phyloP scores from a whole-genome alignment of 345 rosid genomes.

The Gossypium raimondii region DNA sequence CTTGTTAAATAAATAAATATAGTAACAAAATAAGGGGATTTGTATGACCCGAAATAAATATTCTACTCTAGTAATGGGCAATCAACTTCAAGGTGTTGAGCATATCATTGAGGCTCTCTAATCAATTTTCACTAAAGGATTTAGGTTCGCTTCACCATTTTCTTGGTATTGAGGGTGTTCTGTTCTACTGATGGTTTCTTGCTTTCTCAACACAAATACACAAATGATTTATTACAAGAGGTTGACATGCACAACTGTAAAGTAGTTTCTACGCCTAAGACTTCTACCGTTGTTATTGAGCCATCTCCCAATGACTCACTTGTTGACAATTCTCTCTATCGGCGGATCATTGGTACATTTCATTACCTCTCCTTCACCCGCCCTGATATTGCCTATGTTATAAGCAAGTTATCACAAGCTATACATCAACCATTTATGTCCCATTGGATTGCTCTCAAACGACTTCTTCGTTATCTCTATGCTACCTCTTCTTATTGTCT shows the following conservation, averaged over 20 bases:
- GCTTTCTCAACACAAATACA: not conserved
- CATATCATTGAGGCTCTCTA: not conserved
- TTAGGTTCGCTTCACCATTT: not conserved
- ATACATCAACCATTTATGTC: not conserved
- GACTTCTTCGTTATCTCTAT: not conserved
- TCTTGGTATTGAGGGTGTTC: not conserved
- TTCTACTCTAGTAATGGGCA: too few relatives aligned
- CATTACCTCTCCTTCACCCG: not conserved
- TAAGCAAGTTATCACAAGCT: not conserved
- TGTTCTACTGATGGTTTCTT: not conserved
- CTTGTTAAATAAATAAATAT: too few relatives aligned
- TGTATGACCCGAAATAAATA: too few relatives aligned
- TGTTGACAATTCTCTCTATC: not conserved
- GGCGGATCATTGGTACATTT: not conserved
- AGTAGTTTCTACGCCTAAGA: not conserved
- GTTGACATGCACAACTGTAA: not conserved
- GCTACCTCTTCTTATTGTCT: not conserved
- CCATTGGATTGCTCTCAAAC: not conserved
- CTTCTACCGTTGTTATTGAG: not conserved
- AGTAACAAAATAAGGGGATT: too few relatives aligned
- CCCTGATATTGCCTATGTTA: not conserved
- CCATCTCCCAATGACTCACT: not conserved
- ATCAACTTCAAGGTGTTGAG: too few relatives aligned
- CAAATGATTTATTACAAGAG: not conserved
- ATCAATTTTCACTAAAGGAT: too few relatives aligned